A percentile compares a stretch with the other conserved stretches of the same genome.
These are phyloP conservation scores for Aureobasidium sp. DNA, from an alignment of 2,329 filamentous ascomycete species.

Conservation along the genomic window DNA sequence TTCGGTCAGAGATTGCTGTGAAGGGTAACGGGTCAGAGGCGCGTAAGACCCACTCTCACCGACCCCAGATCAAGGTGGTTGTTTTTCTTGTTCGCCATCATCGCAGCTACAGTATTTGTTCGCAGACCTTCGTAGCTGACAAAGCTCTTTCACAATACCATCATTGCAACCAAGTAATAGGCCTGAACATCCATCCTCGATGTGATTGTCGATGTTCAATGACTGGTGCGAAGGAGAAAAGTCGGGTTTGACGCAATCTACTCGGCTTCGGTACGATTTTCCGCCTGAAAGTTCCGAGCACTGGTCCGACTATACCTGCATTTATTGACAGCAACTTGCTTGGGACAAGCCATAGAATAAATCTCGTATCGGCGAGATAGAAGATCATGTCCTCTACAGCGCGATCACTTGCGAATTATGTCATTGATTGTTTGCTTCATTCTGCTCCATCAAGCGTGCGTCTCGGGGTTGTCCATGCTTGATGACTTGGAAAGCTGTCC, in stretches of 20 bases:
- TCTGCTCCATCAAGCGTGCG: neutral
- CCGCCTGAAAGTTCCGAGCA: slow-evolving; percentile 5
- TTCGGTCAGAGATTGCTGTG: slow-evolving; percentile 11
- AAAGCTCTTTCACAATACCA: neutral
- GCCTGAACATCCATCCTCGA: neutral
- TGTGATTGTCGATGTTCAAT: neutral
- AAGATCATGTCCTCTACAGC: neutral
- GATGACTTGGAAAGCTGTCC: neutral
- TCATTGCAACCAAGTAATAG: neutral
- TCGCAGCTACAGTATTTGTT: neutral
- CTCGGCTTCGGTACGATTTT: slow-evolving; percentile 4
- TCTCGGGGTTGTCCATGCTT: neutral
- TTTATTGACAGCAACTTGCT: neutral
- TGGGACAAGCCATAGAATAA: neutral
- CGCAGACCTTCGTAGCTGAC: neutral
- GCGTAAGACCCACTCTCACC: slow-evolving; percentile 12
- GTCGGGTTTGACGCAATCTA: slow-evolving; percentile 8
- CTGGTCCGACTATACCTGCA: neutral
- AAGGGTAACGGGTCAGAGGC: slow-evolving; percentile 5
- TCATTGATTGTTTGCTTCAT: neutral
- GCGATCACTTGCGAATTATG: neutral
- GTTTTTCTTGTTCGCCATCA: neutral
- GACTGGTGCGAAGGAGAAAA: slow-evolving; percentile 2
- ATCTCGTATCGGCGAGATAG: neutral
- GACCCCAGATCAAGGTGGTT: slow-evolving; percentile 12